Percentiles rank a stretch among this genome's conserved stretches.
These are phyloP conservation scores for Claviceps humidiphila DNA, from an alignment of 2,329 filamentous ascomycete species.

Conservation along the genomic window DNA sequence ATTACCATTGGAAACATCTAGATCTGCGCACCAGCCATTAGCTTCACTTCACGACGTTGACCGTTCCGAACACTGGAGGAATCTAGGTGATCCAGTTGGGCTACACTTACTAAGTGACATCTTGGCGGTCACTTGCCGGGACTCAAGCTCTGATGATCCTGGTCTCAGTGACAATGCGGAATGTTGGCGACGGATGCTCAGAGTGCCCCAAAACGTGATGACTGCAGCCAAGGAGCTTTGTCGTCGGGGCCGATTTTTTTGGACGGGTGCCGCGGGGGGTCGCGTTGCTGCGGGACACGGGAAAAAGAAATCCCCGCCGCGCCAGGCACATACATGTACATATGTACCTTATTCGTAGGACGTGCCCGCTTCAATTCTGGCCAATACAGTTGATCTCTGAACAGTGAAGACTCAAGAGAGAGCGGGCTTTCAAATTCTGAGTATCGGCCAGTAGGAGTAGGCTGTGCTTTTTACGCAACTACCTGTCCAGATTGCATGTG, in stretches of 20 bases:
- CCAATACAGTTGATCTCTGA: too few species aligned
- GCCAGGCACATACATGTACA: neutral
- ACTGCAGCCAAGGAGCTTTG: constrained; percentile 12
- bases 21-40: constrained; percentile 38
- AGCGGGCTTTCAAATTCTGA: too few species aligned
- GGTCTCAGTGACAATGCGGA: neutral
- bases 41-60: constrained; percentile 21
- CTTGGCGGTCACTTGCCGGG: constrained; percentile 16
- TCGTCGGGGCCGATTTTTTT: constrained; percentile 20
- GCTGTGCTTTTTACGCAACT: too few species aligned
- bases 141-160: constrained; percentile 13
- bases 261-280: constrained; percentile 7
- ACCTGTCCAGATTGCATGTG: too few species aligned
- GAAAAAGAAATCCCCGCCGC: constrained; percentile 14
- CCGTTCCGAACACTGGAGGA: neutral
- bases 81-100: neutral
- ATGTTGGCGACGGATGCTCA: constrained; percentile 3
- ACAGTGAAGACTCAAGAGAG: too few species aligned
- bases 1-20: constrained; percentile 69
- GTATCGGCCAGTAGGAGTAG: too few species aligned
- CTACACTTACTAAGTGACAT: constrained; percentile 27
- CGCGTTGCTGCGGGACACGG: constrained; percentile 17
- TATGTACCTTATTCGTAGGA: too few species aligned
- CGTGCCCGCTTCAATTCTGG: too few species aligned
- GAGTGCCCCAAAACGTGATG: constrained; percentile 10